Conservation (phyloP, 495 filamentous ascomycete species). For the Pseudoneurospora amorphoporcata region DNA sequence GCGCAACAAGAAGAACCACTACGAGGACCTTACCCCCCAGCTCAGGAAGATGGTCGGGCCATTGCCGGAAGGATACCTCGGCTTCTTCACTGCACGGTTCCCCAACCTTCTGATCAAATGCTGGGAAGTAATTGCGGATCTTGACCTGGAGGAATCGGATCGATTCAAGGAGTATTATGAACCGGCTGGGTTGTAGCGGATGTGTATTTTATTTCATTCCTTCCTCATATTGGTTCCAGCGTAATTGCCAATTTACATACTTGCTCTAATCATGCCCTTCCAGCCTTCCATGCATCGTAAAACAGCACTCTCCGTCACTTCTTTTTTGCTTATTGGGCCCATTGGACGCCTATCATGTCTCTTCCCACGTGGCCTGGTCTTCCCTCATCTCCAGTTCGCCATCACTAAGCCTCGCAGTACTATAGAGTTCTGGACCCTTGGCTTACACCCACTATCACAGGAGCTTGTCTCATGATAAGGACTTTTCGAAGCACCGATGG, state of each 20-base stretch:
- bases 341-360: background rate
- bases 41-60: conserved; percentile 72
- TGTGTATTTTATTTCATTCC: background rate
- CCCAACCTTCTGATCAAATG: conserved; percentile 74
- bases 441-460: background rate
- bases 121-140: conserved; percentile 59
- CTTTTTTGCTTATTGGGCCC: background rate
- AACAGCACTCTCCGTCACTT: background rate
- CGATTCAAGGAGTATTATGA: conserved; percentile 68
- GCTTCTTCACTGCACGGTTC: conserved; percentile 75
- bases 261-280: background rate
- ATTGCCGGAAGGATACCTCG: conserved; percentile 74
- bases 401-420: background rate
- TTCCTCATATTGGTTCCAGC: background rate
- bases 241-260: background rate
- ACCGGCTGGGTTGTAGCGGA: conserved; percentile 12
- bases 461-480: no score
- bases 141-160: conserved; percentile 54
- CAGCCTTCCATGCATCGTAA: background rate
- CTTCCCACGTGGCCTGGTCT: background rate
- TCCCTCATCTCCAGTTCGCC: background rate
- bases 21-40: conserved; percentile 75
- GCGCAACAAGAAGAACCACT: conserved; percentile 93
- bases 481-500: no score
- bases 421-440: background rate